Conservation (phyloP, 331 rosid genomes). For the Spiraea crenata region DNA sequence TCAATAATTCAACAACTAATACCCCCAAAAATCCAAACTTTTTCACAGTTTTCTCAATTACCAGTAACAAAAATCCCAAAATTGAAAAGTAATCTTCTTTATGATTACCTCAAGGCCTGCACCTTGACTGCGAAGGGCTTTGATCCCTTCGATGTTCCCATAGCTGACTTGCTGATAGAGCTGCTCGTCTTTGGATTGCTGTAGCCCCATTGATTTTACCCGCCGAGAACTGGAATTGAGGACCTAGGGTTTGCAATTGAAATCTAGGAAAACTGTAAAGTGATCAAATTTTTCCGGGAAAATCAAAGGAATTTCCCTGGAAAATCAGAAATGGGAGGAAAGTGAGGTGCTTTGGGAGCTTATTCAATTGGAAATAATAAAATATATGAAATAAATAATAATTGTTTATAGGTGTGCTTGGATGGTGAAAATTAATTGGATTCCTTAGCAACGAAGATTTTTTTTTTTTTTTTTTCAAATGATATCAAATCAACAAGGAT, state of each 20-base stretch:
- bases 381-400: neutral
- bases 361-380: neutral
- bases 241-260: neutral
- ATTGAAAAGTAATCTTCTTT: neutral
- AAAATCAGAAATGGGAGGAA: neutral
- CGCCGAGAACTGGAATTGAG: neutral
- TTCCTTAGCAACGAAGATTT: conserved; percentile 22
- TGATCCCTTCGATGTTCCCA: conserved; percentile 77
- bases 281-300: neutral
- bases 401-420: too few relatives aligned
- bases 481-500: too few relatives aligned
- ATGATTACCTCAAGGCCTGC: conserved; percentile 78
- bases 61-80: neutral
- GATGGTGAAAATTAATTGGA: neutral
- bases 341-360: neutral
- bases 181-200: conserved; percentile 73
- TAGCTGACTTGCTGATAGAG: conserved; percentile 79
- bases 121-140: conserved; percentile 71
- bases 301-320: conserved; percentile 10
- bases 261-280: conserved; percentile 17
- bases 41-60: conserved; percentile 27
- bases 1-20: neutral
- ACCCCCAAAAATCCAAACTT: neutral
- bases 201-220: conserved; percentile 66
- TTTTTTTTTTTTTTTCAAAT: too few relatives aligned